A percentile compares a stretch with the other conserved stretches of the same genome.
Conservation (phyloP, 768 basidiomycete species). For the Tylopilus intermedius region DNA sequence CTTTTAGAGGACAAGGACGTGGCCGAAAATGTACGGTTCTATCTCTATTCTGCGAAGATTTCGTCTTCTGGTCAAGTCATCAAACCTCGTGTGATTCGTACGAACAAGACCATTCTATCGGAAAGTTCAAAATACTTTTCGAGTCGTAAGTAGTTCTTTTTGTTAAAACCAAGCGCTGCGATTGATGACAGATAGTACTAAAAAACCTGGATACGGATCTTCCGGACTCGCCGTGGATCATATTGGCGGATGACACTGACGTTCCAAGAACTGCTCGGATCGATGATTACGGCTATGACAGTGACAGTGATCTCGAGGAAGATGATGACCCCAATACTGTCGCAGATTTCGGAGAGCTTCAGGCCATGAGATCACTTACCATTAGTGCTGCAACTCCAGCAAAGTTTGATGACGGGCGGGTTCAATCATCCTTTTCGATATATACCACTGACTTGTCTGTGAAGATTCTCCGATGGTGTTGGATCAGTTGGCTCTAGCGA, state of each 20-base stretch:
- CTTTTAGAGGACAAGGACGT: background rate
- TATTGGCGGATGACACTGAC: constrained; percentile 11
- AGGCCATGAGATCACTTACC: background rate
- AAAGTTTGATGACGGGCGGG: background rate
- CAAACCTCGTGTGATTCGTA: constrained; percentile 21
- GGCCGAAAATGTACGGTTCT: constrained; percentile 19
- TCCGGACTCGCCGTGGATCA: constrained; percentile 10
- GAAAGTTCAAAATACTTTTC: constrained; percentile 14
- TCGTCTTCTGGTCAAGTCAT: constrained; percentile 4
- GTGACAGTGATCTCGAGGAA: background rate
- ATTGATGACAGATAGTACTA: constrained; percentile 27
- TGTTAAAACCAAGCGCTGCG: background rate
- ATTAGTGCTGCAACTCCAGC: background rate
- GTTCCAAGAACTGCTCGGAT: constrained; percentile 1
- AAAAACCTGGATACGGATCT: constrained; percentile 8
- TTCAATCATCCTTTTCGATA: background rate
- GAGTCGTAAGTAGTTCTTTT: background rate
- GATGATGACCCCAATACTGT: background rate
- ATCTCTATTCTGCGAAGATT: constrained; percentile 25
- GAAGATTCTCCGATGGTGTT: background rate
- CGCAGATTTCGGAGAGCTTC: background rate
- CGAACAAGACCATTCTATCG: constrained; percentile 26
- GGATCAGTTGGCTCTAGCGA: background rate
- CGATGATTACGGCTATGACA: background rate
- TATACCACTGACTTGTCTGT: background rate